phyloP scores from a whole-genome alignment of 768 basidiomycete genomes.

The Hebeloma cylindrosporum region DNA sequence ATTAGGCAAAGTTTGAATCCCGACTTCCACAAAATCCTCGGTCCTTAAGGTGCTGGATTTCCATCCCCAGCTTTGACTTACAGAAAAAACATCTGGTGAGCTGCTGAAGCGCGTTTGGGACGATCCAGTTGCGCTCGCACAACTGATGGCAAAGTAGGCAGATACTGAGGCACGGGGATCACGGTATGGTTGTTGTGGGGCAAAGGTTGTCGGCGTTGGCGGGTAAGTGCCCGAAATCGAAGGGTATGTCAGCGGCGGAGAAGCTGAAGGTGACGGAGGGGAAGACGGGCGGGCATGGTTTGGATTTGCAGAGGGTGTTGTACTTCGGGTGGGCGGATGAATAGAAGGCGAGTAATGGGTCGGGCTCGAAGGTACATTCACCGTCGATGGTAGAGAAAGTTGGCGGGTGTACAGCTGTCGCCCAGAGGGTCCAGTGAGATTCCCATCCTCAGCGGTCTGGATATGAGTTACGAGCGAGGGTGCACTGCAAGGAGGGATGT shows the following conservation, averaged over 20 bases:
- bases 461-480: constrained; percentile 32
- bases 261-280: constrained; percentile 24
- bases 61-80: constrained; percentile 95
- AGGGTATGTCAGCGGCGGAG: constrained; percentile 23
- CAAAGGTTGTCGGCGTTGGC: constrained; percentile 15
- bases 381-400: constrained; percentile 32
- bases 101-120: constrained; percentile 83
- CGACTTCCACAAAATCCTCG: constrained; percentile 50
- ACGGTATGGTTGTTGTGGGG: constrained; percentile 69
- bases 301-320: constrained; percentile 31
- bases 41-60: constrained; percentile 57
- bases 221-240: constrained; percentile 17
- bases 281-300: constrained; percentile 20
- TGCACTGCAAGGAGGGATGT: constrained; percentile 72
- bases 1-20: constrained; percentile 21
- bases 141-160: constrained; percentile 84
- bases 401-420: constrained; percentile 23
- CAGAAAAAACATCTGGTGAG: constrained; percentile 79
- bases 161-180: constrained; percentile 70
- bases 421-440: constrained; percentile 5
- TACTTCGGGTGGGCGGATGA: constrained; percentile 43
- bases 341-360: constrained; percentile 48
- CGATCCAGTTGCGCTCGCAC: constrained; percentile 78
- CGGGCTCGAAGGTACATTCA: constrained; percentile 25
- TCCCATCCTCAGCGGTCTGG: constrained; percentile 8